Percentiles rank a stretch among this genome's conserved stretches.
phyloP scores from a whole-genome alignment of 129 eudicot species.

The Rutidosis leptorrhynchoides region DNA sequence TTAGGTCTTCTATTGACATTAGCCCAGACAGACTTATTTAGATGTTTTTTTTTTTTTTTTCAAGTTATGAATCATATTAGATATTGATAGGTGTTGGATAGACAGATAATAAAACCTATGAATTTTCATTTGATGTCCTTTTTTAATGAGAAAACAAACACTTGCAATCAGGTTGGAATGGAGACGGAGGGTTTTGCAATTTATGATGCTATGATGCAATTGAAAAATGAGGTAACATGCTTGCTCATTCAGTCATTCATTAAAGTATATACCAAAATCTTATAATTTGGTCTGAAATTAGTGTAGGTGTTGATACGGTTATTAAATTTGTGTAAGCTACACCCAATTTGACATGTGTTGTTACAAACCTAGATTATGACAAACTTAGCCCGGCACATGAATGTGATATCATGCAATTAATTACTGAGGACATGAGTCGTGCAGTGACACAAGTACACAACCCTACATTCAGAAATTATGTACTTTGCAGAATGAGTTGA shows the following conservation, averaged over 20 bases:
- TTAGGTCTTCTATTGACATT: neutral
- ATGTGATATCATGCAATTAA: neutral
- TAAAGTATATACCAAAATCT: too few species aligned
- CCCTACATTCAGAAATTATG: too few species aligned
- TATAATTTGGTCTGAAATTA: too few species aligned
- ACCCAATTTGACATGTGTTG: neutral
- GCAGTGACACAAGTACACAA: too few species aligned
- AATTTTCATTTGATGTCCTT: neutral
- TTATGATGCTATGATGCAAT: slow-evolving; percentile 83
- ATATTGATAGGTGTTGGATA: neutral
- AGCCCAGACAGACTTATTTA: neutral
- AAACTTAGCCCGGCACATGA: neutral
- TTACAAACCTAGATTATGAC: neutral
- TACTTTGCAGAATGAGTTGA: slow-evolving; percentile 2
- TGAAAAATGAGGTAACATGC: slow-evolving; percentile 56
- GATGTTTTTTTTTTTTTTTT: slow-evolving; percentile 7
- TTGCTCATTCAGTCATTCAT: too few species aligned
- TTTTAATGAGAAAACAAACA: slow-evolving; percentile 6
- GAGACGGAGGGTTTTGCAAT: slow-evolving; percentile 87
- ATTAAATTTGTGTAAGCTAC: too few species aligned
- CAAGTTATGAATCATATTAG: neutral
- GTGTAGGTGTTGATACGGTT: too few species aligned
- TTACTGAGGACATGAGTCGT: too few species aligned
- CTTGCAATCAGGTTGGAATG: slow-evolving; percentile 68
- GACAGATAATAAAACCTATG: neutral